A percentile compares a stretch with the other conserved stretches of the same genome.
Conservation (phyloP, 305 asterid genomes). For the Withania somnifera region DNA sequence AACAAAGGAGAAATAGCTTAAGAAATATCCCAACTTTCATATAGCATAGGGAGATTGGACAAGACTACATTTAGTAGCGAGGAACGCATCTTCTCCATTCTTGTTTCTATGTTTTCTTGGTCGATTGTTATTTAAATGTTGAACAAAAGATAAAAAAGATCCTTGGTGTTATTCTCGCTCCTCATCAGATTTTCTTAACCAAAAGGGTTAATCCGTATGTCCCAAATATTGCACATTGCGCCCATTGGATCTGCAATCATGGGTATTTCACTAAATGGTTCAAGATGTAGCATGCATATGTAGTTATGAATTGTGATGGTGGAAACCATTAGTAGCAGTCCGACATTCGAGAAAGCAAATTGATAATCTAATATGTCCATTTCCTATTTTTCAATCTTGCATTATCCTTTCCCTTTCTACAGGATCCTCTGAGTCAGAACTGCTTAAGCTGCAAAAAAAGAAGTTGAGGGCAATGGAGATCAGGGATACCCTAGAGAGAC, state of each 20-base stretch:
- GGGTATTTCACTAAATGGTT: neutral
- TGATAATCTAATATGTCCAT: neutral
- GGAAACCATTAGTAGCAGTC: neutral
- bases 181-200: neutral
- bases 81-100: neutral
- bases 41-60: neutral
- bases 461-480: conserved; percentile 53
- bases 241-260: neutral
- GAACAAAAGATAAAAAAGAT: neutral
- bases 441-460: conserved; percentile 44
- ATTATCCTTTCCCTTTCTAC: neutral
- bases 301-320: neutral
- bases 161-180: neutral
- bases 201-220: neutral
- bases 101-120: neutral
- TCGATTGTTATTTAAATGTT: too few species aligned
- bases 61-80: neutral
- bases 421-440: conserved; percentile 54
- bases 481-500: conserved; percentile 49
- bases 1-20: neutral
- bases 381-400: neutral
- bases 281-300: neutral
- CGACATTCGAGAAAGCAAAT: neutral
- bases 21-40: neutral
- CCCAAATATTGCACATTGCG: neutral